Evolutionary conservation across 2,329 filamentous ascomycete species (phyloP).

Genomic region (Setomelanomma holmii): DNA sequence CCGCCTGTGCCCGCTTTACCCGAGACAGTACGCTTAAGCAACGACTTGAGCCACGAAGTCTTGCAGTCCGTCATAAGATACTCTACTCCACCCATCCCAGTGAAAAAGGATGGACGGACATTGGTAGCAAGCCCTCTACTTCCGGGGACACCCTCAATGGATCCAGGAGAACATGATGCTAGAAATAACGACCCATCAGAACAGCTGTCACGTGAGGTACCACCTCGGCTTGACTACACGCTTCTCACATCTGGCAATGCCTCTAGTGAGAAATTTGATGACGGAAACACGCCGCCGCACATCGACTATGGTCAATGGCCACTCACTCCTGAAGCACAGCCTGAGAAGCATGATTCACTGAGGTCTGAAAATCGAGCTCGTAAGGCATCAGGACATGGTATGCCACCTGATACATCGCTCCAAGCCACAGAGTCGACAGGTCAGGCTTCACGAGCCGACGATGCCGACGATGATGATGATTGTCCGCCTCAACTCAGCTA

Average conservation of each 20-base stretch:
- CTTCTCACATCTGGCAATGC: neutral
- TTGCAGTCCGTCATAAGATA: conserved; percentile 40
- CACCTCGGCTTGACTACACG: too few species aligned
- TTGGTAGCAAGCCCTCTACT: conserved; percentile 10
- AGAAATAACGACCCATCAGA: too few species aligned
- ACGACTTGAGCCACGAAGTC: conserved; percentile 29
- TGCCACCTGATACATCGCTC: neutral
- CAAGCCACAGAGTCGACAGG: neutral
- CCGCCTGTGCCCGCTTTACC: conserved; percentile 43
- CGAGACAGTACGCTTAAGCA: conserved; percentile 21
- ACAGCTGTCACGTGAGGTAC: too few species aligned
- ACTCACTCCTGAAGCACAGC: neutral
- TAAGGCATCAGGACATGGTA: too few species aligned
- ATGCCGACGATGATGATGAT: conserved; percentile 21
- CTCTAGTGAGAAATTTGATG: neutral
- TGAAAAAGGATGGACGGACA: conserved; percentile 9
- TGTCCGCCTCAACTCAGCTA: conserved; percentile 32
- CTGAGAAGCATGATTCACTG: too few species aligned
- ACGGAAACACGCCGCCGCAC: neutral
- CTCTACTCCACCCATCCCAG: conserved; percentile 26
- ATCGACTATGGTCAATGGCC: neutral
- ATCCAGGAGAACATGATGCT: too few species aligned
- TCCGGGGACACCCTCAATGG: too few species aligned
- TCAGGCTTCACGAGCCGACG: neutral
- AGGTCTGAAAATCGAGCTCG: too few species aligned